Conservation (phyloP, 1,284 basidiomycete species). For the Cystobasidium pallidum region DNA sequence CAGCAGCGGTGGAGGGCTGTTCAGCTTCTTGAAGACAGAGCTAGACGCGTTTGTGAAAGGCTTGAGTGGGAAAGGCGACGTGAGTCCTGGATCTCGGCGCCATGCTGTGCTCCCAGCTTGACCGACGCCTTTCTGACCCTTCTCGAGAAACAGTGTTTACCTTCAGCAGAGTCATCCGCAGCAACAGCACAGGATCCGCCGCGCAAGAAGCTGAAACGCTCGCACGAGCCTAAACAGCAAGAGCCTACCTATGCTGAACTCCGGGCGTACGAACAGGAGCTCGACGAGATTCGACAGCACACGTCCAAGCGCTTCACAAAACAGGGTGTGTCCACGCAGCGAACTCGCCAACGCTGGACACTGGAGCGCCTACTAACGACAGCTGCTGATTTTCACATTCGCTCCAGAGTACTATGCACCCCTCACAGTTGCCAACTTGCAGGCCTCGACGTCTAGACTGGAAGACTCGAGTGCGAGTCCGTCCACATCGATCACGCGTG, state of each 20-base stretch:
- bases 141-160: constrained; percentile 12
- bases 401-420: constrained; percentile 31
- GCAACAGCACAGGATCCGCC: constrained; percentile 12
- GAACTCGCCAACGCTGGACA: not conserved
- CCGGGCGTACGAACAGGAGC: constrained; percentile 19
- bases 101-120: not conserved
- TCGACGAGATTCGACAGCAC: constrained; percentile 35
- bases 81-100: not conserved
- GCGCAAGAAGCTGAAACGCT: constrained; percentile 36
- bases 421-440: constrained; percentile 32
- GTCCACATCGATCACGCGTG: constrained; percentile 14
- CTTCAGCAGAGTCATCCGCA: not conserved
- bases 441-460: constrained; percentile 27
- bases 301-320: constrained; percentile 23
- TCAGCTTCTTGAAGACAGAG: constrained; percentile 39
- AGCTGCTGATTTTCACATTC: not conserved
- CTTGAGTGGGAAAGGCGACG: constrained; percentile 33
- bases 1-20: constrained; percentile 31
- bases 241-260: constrained; percentile 22
- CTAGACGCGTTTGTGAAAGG: constrained; percentile 40
- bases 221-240: constrained; percentile 24
- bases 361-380: not conserved
- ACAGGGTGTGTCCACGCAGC: constrained; percentile 22
- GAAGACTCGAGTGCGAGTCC: constrained; percentile 8
- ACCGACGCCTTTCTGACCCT: not conserved